Conservation (phyloP, 1,284 basidiomycete genomes). For the Ceraceosorus guamensis region DNA sequence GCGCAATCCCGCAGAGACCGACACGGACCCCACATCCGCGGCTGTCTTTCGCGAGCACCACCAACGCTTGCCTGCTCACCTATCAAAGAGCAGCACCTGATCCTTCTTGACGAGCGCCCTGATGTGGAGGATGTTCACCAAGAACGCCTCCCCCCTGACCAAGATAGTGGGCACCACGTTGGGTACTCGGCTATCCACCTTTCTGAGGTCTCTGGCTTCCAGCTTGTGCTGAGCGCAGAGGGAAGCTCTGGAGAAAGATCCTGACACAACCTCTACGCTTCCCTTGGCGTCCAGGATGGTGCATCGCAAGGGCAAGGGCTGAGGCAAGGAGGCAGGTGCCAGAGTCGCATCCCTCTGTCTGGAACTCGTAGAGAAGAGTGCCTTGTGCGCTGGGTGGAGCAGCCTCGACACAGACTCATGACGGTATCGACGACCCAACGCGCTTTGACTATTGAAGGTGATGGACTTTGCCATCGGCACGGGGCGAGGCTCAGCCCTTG, state of each 20-base stretch:
- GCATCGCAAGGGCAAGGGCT: constrained; percentile 35
- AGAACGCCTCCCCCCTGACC: constrained; percentile 73
- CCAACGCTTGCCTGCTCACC: constrained; percentile 56
- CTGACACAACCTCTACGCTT: constrained; percentile 73
- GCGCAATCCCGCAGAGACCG: too few relatives aligned
- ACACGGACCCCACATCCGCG: too few relatives aligned
- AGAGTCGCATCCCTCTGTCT: not conserved
- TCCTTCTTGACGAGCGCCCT: constrained; percentile 90
- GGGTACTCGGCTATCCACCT: constrained; percentile 88
- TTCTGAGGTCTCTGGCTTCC: constrained; percentile 88
- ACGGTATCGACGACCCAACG: too few relatives aligned
- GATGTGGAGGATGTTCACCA: constrained; percentile 82
- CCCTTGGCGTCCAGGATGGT: constrained; percentile 39
- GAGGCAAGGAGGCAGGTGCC: constrained; percentile 28
- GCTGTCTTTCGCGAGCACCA: too few relatives aligned
- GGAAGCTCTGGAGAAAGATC: constrained; percentile 80
- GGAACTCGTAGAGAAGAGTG: too few relatives aligned
- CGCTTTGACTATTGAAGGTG: too few relatives aligned
- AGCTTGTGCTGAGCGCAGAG: constrained; percentile 79
- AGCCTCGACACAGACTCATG: too few relatives aligned
- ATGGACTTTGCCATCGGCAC: too few relatives aligned
- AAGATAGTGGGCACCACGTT: constrained; percentile 89
- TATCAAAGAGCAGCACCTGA: constrained; percentile 83
- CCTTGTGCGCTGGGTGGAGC: too few relatives aligned
- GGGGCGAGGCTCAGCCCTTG: too few relatives aligned